Conservation (phyloP, 2,329 filamentous ascomycete genomes). For the Mycocentrospora acerina region DNA sequence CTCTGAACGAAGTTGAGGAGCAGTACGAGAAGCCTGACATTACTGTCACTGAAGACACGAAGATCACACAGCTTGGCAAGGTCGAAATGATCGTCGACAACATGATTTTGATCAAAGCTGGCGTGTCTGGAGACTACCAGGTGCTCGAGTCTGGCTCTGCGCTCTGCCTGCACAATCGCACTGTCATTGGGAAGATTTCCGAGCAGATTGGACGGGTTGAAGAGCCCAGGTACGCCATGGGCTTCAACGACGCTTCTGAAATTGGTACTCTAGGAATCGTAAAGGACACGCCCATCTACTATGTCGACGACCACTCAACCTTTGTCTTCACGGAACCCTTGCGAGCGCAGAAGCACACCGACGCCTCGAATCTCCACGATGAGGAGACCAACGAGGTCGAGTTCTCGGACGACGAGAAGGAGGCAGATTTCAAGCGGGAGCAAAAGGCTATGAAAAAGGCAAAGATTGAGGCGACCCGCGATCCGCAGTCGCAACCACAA, state of each 20-base stretch:
- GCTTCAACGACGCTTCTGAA: conserved; percentile 69
- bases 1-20: conserved; percentile 73
- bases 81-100: conserved; percentile 79
- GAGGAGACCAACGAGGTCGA: conserved; percentile 92
- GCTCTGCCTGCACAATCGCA: conserved; percentile 74
- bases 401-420: conserved; percentile 95
- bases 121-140: conserved; percentile 75
- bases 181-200: conserved; percentile 76
- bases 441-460: conserved; percentile 61
- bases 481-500: conserved; percentile 13
- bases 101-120: conserved; percentile 75
- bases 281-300: conserved; percentile 73
- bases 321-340: conserved; percentile 87
- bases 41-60: conserved; percentile 73
- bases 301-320: conserved; percentile 73
- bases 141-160: conserved; percentile 84
- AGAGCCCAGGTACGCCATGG: conserved; percentile 81
- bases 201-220: conserved; percentile 86
- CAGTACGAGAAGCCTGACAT: conserved; percentile 68
- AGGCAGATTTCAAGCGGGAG: conserved; percentile 70
- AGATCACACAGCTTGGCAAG: conserved; percentile 71
- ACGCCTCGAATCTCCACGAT: conserved; percentile 92
- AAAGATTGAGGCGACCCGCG: conserved; percentile 31
- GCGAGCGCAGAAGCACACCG: conserved; percentile 78
- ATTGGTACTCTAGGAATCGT: conserved; percentile 67